Conservation (phyloP, 169 alveolate species). For the Plasmodium knowlesi region DNA sequence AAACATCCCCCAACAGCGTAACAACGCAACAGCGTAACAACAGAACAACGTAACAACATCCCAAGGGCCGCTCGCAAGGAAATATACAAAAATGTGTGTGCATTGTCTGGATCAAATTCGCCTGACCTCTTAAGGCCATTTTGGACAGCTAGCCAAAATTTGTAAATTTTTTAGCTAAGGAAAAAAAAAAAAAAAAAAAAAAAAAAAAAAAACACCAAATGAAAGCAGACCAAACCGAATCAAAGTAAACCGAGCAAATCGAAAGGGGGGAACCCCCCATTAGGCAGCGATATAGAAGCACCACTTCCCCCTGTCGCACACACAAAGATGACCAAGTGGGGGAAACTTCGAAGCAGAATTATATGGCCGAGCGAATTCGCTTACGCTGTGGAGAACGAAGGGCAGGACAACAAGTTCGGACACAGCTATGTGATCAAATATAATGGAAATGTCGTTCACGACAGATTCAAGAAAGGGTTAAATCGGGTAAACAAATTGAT, state of each 20-base stretch:
- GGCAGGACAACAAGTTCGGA: conserved; percentile 50
- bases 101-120: background rate
- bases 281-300: background rate
- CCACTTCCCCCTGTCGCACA: no score
- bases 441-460: conserved; percentile 51
- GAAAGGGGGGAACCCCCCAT: background rate
- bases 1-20: background rate
- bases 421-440: conserved; percentile 56
- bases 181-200: background rate
- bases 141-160: background rate
- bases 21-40: background rate
- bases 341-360: background rate
- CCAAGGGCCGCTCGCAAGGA: background rate
- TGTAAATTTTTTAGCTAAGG: background rate
- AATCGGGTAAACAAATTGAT: conserved; percentile 19
- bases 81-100: background rate
- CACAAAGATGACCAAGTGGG: conserved; percentile 55
- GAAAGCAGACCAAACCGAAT: no score
- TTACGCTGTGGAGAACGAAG: conserved; percentile 62
- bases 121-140: conserved; percentile 21
- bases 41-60: background rate
- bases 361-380: conserved; percentile 63
- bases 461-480: conserved; percentile 21
- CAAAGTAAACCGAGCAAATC: background rate
- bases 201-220: no score